Conservation (phyloP, 768 basidiomycete genomes). For the Saitozyma sp. region DNA sequence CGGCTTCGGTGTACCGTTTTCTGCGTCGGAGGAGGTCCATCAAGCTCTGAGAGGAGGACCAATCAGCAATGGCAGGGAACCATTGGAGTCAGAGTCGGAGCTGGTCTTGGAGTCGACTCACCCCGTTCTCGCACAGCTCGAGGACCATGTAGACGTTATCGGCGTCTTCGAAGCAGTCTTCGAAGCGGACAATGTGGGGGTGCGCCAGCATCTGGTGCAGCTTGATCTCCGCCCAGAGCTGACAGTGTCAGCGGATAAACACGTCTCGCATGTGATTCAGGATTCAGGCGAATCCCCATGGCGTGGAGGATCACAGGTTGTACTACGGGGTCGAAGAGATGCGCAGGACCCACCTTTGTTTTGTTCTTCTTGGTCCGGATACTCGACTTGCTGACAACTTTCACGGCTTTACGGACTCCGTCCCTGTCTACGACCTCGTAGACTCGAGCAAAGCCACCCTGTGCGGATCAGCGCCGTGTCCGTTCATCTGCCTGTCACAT, state of each 20-base stretch:
- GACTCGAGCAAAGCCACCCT: conserved; percentile 94
- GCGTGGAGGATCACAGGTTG: not conserved
- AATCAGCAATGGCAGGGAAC: not conserved
- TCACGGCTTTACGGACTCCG: conserved; percentile 74
- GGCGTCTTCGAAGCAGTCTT: conserved; percentile 92
- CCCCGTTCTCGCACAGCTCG: conserved; percentile 84
- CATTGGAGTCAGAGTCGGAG: conserved; percentile 9
- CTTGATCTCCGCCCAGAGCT: conserved; percentile 99
- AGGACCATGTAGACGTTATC: conserved; percentile 97
- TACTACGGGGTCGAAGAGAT: not conserved
- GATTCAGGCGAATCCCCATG: too few species aligned
- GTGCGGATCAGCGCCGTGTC: not conserved
- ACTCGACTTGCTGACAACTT: conserved; percentile 89
- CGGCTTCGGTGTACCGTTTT: conserved; percentile 83
- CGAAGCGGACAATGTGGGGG: conserved; percentile 87
- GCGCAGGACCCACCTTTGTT: conserved; percentile 68
- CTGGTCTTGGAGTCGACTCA: conserved; percentile 33
- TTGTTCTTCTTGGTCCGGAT: conserved; percentile 95
- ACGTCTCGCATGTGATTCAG: not conserved
- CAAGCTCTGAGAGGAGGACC: conserved; percentile 35
- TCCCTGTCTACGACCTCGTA: conserved; percentile 82
- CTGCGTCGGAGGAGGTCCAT: conserved; percentile 77
- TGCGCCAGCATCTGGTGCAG: conserved; percentile 88
- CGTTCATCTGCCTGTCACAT: too few species aligned
- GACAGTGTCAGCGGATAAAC: conserved; percentile 4